phyloP scores from a whole-genome alignment of 139 green algal genomes.

The Chlorella vulgaris region DNA sequence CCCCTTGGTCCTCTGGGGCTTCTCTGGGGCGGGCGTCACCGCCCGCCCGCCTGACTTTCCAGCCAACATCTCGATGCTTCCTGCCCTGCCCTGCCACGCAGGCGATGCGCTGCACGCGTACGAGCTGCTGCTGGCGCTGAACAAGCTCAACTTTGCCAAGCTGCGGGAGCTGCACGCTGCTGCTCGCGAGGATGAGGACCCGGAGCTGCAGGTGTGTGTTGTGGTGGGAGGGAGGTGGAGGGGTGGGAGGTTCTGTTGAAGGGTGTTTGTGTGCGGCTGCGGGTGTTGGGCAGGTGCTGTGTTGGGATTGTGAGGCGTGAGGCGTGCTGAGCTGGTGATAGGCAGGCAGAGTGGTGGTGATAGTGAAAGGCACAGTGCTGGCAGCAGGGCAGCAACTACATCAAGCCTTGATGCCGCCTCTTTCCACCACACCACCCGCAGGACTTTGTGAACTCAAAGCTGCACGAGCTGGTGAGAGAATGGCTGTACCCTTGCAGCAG shows the following conservation, averaged over 20 bases:
- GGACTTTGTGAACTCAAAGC: constrained; percentile 33
- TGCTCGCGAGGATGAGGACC: constrained; percentile 3
- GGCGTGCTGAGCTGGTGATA: neutral
- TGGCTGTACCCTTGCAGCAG: too few relatives aligned
- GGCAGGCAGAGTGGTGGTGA: too few relatives aligned
- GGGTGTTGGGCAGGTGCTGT: neutral
- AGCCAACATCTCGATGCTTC: too few relatives aligned
- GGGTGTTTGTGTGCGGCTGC: too few relatives aligned
- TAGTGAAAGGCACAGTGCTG: too few relatives aligned
- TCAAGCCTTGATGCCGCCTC: neutral
- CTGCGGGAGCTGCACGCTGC: constrained; percentile 8
- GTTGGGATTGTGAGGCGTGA: neutral
- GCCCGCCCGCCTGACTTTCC: too few relatives aligned
- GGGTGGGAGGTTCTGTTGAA: neutral
- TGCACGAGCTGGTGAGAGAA: constrained; percentile 27
- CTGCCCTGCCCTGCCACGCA: too few relatives aligned
- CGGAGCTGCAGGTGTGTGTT: constrained; percentile 11
- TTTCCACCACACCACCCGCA: neutral
- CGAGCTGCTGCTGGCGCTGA: constrained; percentile 9
- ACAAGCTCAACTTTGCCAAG: constrained; percentile 22
- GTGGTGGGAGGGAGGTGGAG: neutral
- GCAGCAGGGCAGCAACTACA: too few relatives aligned
- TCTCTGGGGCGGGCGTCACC: too few relatives aligned
- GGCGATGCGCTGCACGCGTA: constrained; percentile 1
- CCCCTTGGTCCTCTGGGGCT: too few relatives aligned